Base-by-base conservation (phyloP, 1,284 basidiomycete species). In the Ceratobasidium sp. region DNA sequence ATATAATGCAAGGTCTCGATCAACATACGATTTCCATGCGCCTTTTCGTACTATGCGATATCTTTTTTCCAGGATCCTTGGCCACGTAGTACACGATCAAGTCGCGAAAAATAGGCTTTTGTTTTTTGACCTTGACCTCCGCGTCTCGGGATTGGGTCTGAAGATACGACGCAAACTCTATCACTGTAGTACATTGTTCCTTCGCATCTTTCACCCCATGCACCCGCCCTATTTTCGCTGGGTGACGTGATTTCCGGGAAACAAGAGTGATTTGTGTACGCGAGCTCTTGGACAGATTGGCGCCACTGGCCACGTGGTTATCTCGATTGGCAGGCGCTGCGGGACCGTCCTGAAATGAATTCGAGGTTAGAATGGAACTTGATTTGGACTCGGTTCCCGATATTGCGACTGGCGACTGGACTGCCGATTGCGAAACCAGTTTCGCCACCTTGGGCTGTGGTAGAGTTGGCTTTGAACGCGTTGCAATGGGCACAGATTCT, bases 291-390 rank as follows among this genome's bases (percentile, higher is more conserved):
- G 60, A 31, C 1, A 53, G 35, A 56, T 56, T 68, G 31, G 34
- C 65, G 53, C 65, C n/a, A n/a, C 31, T 40, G 49, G 53, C 65
- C 65, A 68, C 65, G 65, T 68, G 65, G 65, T 68, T 68, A 68
- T 68, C 53, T 56, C 40, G 38, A 25, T 8, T 34, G 7, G 15
- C 31, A 35, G 53, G 42, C 42, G 53, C 65, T 53, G 29, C 40
- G 31, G 53, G 43, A 42, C 43, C 34, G 52, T 53, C 50, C 50
- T 31, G 65, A 68, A 68, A 68, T 68, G 65, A 68, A 68, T 68
- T 68, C 34, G 65, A 68, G 15, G 65, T 47, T 27, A 55, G 47
- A 45, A 7, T 34, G 20, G 53, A 35, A 20, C 42, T 25, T n/a
- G 34, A 25, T 25, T 34, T 12, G 6, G 49, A 13, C 38, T 56